A percentile compares a stretch with the other conserved stretches of the same genome.
phyloP scores from a whole-genome alignment of 805 yeast species.

The Metschnikowia anglica region DNA sequence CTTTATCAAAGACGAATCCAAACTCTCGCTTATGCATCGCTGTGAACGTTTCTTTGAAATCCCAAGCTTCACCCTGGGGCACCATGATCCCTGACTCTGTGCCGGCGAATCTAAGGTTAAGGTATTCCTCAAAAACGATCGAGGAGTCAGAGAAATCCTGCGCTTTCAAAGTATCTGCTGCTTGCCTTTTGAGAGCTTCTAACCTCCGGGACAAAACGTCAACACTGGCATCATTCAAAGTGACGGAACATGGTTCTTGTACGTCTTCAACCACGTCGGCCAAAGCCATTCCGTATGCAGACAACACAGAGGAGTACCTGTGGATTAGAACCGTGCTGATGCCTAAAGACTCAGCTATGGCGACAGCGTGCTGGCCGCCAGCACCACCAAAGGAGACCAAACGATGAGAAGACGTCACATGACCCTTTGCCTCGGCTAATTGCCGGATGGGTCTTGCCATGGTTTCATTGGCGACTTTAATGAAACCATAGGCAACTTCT shows the following conservation, averaged over 20 bases:
- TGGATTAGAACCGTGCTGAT: conserved; percentile 19
- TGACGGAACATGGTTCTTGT: conserved; percentile 19
- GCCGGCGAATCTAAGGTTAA: conserved; percentile 20
- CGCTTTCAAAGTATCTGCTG: conserved; percentile 9
- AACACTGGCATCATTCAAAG: not conserved
- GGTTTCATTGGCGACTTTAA: conserved; percentile 22
- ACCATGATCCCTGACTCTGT: conserved; percentile 22
- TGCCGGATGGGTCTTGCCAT: conserved; percentile 24
- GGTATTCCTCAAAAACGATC: conserved; percentile 18
- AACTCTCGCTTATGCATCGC: conserved; percentile 20
- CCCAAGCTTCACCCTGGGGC: conserved; percentile 17
- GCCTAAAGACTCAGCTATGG: conserved; percentile 21
- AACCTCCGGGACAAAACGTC: conserved; percentile 7
- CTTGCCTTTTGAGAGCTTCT: conserved; percentile 7
- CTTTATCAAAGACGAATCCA: conserved; percentile 20
- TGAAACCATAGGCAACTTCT: conserved; percentile 21
- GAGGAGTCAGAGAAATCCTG: conserved; percentile 16
- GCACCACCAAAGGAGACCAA: conserved; percentile 24
- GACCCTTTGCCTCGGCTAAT: conserved; percentile 22
- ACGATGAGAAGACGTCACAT: conserved; percentile 19
- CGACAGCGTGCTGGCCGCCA: conserved; percentile 23
- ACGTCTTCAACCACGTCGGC: conserved; percentile 23
- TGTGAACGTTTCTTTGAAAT: conserved; percentile 15
- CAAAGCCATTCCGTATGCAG: conserved; percentile 24
- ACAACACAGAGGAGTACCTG: conserved; percentile 22